Conservation (phyloP, 352 stramenopile genomes). For the Pythium brachiatum region DNA sequence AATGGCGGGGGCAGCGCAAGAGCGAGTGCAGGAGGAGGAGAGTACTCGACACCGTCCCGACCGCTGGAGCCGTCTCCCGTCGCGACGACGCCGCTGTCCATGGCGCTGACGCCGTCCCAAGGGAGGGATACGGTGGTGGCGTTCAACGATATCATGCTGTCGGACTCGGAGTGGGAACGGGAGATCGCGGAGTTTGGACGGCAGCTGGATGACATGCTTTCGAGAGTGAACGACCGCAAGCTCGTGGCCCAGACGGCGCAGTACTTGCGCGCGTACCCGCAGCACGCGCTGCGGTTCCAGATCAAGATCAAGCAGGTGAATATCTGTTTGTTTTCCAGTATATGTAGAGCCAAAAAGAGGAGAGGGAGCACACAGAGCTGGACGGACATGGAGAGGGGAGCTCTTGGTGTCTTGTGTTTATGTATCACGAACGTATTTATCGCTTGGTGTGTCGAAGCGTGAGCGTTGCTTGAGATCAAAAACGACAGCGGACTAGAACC, state of each 20-base stretch:
- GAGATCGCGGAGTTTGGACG: constrained; percentile 73
- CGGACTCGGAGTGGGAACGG: constrained; percentile 62
- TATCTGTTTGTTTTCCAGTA: neutral
- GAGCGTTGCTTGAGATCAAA: neutral
- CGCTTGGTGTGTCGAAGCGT: neutral
- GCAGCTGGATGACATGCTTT: constrained; percentile 71
- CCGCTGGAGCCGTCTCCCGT: neutral
- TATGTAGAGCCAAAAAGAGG: constrained; percentile 1
- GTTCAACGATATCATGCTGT: constrained; percentile 38
- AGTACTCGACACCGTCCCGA: constrained; percentile 15
- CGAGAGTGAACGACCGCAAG: constrained; percentile 66
- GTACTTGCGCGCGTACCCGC: constrained; percentile 69
- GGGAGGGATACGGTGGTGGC: constrained; percentile 2
- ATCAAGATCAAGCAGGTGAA: constrained; percentile 89
- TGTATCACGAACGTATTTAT: neutral
- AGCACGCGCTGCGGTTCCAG: constrained; percentile 76
- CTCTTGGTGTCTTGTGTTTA: neutral
- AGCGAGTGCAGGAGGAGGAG: neutral
- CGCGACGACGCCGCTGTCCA: constrained; percentile 10
- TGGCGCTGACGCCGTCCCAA: constrained; percentile 17
- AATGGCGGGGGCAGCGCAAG: neutral
- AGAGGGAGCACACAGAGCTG: neutral
- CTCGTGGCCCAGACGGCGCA: constrained; percentile 71
- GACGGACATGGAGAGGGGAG: neutral
- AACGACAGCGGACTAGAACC: no score